Evolutionary conservation across 192 early-diverging fungal species (phyloP).

Genomic region (Spinellus fusiger): DNA sequence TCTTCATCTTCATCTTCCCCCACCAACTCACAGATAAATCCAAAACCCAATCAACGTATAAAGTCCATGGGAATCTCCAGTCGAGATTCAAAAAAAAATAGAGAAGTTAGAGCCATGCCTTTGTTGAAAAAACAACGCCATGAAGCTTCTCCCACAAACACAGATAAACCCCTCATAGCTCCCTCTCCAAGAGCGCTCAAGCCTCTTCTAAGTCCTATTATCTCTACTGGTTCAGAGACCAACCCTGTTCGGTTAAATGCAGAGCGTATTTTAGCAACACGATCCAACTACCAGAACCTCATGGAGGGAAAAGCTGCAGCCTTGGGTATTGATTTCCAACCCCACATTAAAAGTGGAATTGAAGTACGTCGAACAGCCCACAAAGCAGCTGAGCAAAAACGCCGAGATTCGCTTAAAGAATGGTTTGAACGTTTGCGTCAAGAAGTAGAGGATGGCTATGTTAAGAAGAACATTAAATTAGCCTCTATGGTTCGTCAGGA

Average conservation of each 20-base stretch:
- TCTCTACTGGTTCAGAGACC: conserved; percentile 29
- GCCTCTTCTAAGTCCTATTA: conserved; percentile 37
- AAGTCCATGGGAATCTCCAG: not conserved
- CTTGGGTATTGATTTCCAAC: conserved; percentile 68
- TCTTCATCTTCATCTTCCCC: no score
- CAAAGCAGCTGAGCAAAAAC: conserved; percentile 94
- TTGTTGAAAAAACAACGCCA: conserved; percentile 6
- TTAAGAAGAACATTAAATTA: conserved; percentile 13
- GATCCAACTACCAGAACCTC: conserved; percentile 81
- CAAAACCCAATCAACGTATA: not conserved
- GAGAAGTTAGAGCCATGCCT: not conserved
- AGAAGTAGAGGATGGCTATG: conserved; percentile 57
- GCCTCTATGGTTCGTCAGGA: conserved; percentile 15
- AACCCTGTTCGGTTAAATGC: conserved; percentile 6
- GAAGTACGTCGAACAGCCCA: conserved; percentile 84
- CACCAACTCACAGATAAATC: no score
- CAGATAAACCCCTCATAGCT: not conserved
- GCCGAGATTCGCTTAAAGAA: conserved; percentile 86
- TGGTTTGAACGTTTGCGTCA: conserved; percentile 78
- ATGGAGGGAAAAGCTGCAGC: conserved; percentile 79
- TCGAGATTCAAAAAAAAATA: not conserved
- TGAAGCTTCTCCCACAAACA: not conserved
- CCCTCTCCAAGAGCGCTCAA: conserved; percentile 25
- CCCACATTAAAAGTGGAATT: conserved; percentile 70
- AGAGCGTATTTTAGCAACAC: conserved; percentile 40